Base-by-base conservation (phyloP, 108 stramenopile genomes). In the Nitzschia palea region DNA sequence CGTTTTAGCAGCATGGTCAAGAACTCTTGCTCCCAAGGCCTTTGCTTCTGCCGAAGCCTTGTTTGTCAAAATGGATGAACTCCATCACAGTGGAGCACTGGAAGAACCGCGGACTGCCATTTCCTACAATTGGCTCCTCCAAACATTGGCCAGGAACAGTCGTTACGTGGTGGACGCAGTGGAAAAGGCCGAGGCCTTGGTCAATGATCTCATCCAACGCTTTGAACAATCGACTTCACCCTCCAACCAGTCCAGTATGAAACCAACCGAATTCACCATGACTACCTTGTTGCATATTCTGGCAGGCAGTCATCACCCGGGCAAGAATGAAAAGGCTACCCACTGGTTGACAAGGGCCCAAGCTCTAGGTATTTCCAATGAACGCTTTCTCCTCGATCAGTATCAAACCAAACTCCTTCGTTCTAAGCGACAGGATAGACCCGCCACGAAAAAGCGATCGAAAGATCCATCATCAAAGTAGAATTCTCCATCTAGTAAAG, bases 81-180 rank as follows among this genome's bases (percentile, higher is more conserved):
- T 74, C 51, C 9, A 34, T 40, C 44, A 68, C 9, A 25, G 27
- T 18, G 56, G 54, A 1, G 15, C 22, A 22, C 45, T 74, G 37
- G 62, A 65, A 34, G 43, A 44, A 22, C 55, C 42, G 44, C 79
- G 71, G 0, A 56, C 54, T 43, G 33, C 63, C 15, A 52, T 70
- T 2, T 67, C 59, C 25, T 81, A 76, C 58, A 76, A 76, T 65
- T 57, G 55, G 36, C 37, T 81, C 23, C 30, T 81, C 23, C 81
- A 86, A 20, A 57, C 43, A 0, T 42, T 74, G 37, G 50, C 70
- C 23, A 43, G 33, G 14, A 44, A 44, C 31, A 33, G 40, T 29
- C 25, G 25, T 14, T 47, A 51, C 44, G 50, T 71, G 44, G 26
- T 34, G 54, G 71, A 73, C 36, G 44, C 44, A 34, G 31, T 57